Evolutionary conservation across 78 protist species (phyloP), one percentile per base, ranked within the genome.

Genomic region (Dictyostelium firmibasis): DNA sequence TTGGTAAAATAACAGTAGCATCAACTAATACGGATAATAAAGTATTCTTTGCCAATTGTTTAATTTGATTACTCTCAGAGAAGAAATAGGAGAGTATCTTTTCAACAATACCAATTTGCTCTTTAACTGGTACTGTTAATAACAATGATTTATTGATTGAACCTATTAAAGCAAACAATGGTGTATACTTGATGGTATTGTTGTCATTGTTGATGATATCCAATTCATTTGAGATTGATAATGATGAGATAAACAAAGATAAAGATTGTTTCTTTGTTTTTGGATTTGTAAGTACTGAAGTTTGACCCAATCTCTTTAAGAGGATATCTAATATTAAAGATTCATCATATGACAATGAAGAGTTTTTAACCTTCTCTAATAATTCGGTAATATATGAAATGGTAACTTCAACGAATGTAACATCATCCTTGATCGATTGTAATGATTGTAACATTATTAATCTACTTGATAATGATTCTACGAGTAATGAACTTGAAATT

Each of bases 61-160:
- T 50, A 77, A 74, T 36, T 36, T n/a, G 47, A 31, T 23, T 27
- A 5, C 16, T 29, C 4, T 79, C 70, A 0, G 83, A 75, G 18
- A 72, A 41, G 9, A 78, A 43, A 6, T 60, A 72, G 4, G 83
- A 57, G 2, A 78, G n/a, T 38, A 88, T n/a, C 0, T 2, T 64
- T 82, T 88, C 93, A 31, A 79, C 64, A 3, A 88, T 13, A 8
- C 20, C 23, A 5, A 41, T 64, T 88, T 88, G 93, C 4, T 77
- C 85, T 38, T 77, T 88, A 25, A 41, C 8, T 60, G 93, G 60
- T 23, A 88, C 11, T 3, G 70, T 41, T 3, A 35, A 35, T 10
- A 85, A 31, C 6, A 75, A n/a, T 33, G 16, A 3, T 25, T 72
- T 25, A 7, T 81, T 85, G 8, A 85, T 57, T 16, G 60, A 25